phyloP scores from a whole-genome alignment of 306 rosid species.

The Medicago lupulina region DNA sequence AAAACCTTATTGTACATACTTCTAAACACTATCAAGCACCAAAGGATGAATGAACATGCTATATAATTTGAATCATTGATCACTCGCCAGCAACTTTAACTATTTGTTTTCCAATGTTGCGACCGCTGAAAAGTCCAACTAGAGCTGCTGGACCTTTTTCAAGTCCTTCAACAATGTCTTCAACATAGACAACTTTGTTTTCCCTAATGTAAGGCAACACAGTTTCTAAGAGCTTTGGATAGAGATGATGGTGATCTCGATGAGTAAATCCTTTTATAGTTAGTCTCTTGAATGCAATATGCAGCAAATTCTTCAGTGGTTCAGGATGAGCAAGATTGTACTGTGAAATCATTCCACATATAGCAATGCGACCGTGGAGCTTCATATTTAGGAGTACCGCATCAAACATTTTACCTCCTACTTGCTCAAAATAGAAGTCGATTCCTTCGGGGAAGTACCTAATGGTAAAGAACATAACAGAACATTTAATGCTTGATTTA shows the following conservation, averaged over 20 bases:
- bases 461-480: too few species aligned
- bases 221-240: constrained; percentile 44
- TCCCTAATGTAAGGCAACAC: constrained; percentile 45
- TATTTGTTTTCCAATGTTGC: constrained; percentile 44
- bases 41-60: not conserved
- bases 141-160: constrained; percentile 47
- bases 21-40: not conserved
- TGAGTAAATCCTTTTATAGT: constrained; percentile 42
- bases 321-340: constrained; percentile 41
- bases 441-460: too few species aligned
- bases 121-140: constrained; percentile 45
- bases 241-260: constrained; percentile 41
- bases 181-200: constrained; percentile 41
- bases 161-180: constrained; percentile 51
- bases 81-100: constrained; percentile 36
- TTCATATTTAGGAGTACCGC: too few species aligned
- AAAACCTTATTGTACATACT: not conserved
- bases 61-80: constrained; percentile 10
- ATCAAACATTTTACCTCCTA: too few species aligned
- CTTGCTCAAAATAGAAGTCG: too few species aligned
- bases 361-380: constrained; percentile 16
- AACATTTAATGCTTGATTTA: too few species aligned
- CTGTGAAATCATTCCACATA: constrained; percentile 52
- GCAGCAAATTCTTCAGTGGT: constrained; percentile 38
- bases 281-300: constrained; percentile 38